Conservation (phyloP, 768 basidiomycete genomes). For the Chiua virens region DNA sequence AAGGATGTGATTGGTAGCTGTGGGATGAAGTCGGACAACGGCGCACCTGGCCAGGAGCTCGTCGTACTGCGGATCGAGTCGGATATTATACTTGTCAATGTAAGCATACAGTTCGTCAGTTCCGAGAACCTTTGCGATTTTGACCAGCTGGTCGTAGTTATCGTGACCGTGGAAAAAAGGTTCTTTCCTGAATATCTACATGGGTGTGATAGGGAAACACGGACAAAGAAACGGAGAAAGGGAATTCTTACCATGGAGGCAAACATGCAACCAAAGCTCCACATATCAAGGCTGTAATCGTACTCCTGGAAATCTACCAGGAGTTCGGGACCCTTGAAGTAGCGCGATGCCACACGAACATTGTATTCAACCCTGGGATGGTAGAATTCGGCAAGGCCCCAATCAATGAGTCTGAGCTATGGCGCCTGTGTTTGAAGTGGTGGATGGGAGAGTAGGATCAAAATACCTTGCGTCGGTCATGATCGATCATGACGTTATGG, state of each 20-base stretch:
- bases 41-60: slow-evolving; percentile 83
- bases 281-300: slow-evolving; percentile 97
- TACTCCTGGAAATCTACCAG: slow-evolving; percentile 98
- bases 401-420: slow-evolving; percentile 94
- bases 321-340: slow-evolving; percentile 97
- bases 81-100: slow-evolving; percentile 93
- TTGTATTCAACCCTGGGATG: slow-evolving; percentile 98
- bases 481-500: slow-evolving; percentile 99
- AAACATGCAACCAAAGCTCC: slow-evolving; percentile 99
- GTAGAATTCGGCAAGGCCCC: slow-evolving; percentile 99
- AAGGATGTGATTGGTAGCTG: not conserved
- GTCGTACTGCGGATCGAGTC: slow-evolving; percentile 94
- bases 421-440: slow-evolving; percentile 12
- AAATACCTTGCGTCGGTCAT: slow-evolving; percentile 88
- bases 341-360: slow-evolving; percentile 93
- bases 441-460: slow-evolving; percentile 4
- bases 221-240: not conserved
- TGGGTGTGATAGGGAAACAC: not conserved
- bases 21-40: slow-evolving; percentile 1
- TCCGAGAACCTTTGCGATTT: slow-evolving; percentile 96
- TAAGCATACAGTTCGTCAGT: slow-evolving; percentile 94
- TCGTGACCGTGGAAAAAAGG: slow-evolving; percentile 99
- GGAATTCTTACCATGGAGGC: slow-evolving; percentile 82
- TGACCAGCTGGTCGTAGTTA: slow-evolving; percentile 97
- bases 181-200: slow-evolving; percentile 96